phyloP scores from a whole-genome alignment of 208 protist genomes.

The Leishmania turanica region DNA sequence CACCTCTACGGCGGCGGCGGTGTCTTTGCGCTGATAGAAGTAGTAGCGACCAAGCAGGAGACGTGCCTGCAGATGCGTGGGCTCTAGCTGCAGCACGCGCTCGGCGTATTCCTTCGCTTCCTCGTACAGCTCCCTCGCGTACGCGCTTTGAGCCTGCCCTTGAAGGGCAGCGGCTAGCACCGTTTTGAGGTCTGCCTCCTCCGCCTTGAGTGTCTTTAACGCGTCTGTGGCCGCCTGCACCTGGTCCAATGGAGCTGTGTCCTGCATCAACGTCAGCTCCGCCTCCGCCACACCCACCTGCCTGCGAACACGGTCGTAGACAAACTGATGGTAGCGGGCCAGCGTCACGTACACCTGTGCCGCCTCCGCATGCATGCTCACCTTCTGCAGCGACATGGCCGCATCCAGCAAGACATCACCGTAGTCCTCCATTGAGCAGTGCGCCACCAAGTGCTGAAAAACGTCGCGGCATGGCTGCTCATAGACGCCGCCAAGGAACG shows the following conservation, averaged over 20 bases:
- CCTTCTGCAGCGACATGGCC: constrained; percentile 71
- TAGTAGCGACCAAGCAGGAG: constrained; percentile 73
- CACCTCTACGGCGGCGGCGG: constrained; percentile 49
- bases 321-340: constrained; percentile 71
- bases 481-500: constrained; percentile 59
- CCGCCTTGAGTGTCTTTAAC: constrained; percentile 19
- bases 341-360: constrained; percentile 66
- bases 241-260: constrained; percentile 15
- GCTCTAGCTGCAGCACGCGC: constrained; percentile 63
- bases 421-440: constrained; percentile 84
- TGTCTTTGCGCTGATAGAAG: constrained; percentile 68
- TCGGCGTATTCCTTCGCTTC: constrained; percentile 28
- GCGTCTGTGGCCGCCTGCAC: constrained; percentile 19
- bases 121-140: constrained; percentile 39
- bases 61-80: constrained; percentile 66
- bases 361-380: constrained; percentile 69
- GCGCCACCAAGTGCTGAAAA: constrained; percentile 76
- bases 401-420: constrained; percentile 86
- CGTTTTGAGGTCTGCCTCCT: constrained; percentile 46
- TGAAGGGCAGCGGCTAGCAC: constrained; percentile 63
- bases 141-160: constrained; percentile 67
- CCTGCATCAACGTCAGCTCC: constrained; percentile 26
- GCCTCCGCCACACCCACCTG: constrained; percentile 20
- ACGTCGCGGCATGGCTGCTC: constrained; percentile 73
- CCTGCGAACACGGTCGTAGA: constrained; percentile 29